These are phyloP conservation scores for Trichosporon sp. DNA, from an alignment of 1,284 basidiomycete genomes.

Conservation along the genomic window DNA sequence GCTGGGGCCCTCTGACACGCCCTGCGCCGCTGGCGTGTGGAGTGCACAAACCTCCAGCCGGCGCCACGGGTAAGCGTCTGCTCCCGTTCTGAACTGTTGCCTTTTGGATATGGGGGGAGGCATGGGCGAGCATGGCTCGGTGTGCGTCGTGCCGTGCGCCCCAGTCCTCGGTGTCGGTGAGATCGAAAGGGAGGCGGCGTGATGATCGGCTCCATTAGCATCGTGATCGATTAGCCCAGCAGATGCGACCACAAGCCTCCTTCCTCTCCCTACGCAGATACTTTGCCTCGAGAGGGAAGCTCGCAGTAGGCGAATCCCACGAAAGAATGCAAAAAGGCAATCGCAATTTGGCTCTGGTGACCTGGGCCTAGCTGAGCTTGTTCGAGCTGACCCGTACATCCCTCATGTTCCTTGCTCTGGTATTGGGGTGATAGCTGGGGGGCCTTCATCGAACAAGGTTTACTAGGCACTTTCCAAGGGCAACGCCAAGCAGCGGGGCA, in stretches of 20 bases:
- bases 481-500: background rate
- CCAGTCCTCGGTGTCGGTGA: background rate
- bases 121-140: background rate
- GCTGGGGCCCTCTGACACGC: background rate
- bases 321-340: background rate
- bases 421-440: background rate
- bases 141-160: background rate
- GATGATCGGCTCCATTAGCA: background rate
- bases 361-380: background rate
- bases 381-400: background rate
- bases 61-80: background rate
- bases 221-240: too few relatives aligned
- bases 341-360: slow-evolving; percentile 1
- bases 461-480: background rate
- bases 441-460: background rate
- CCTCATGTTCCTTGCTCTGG: background rate
- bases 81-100: too few relatives aligned
- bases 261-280: too few relatives aligned
- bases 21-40: background rate
- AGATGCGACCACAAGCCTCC: too few relatives aligned
- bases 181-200: background rate
- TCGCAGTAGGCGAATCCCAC: background rate
- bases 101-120: too few relatives aligned
- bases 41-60: background rate
- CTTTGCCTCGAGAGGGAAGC: too few relatives aligned